These are phyloP conservation scores for Fraxinus cuspidata DNA, from an alignment of 257 asterid genomes.

Conservation along the genomic window DNA sequence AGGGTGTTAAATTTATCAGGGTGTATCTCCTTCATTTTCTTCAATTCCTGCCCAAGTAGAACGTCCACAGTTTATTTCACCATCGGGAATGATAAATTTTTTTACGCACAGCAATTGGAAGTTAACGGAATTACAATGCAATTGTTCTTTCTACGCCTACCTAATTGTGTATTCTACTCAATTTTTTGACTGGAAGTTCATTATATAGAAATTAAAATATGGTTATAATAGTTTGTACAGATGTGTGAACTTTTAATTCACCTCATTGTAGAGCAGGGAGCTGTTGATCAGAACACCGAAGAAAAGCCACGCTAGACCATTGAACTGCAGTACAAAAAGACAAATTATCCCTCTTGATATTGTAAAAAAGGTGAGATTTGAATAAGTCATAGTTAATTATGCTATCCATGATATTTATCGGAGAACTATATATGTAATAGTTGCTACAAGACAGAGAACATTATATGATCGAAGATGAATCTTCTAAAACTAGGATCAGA, in stretches of 20 bases:
- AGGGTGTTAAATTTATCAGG: constrained; percentile 73
- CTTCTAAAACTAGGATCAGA: no score
- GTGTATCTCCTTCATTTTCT: constrained; percentile 73
- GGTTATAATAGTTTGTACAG: background rate
- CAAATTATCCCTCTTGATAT: no score
- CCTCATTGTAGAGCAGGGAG: constrained; percentile 94
- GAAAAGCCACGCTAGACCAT: constrained; percentile 96
- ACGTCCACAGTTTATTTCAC: background rate
- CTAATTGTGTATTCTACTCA: no score
- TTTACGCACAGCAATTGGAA: no score
- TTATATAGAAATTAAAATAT: no score
- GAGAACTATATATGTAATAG: background rate
- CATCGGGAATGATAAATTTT: no score
- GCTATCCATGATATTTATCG: background rate
- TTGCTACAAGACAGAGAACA: no score
- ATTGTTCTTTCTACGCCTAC: no score
- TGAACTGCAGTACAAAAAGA: constrained; percentile 55
- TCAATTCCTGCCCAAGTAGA: constrained; percentile 62
- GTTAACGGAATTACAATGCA: no score
- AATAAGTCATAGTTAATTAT: background rate
- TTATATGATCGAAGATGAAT: no score
- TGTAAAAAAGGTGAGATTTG: background rate
- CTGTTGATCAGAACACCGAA: constrained; percentile 95
- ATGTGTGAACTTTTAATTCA: constrained; percentile 20
- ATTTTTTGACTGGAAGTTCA: no score